phyloP scores from a whole-genome alignment of 495 filamentous ascomycete species.

The Pyrenula aspistea region DNA sequence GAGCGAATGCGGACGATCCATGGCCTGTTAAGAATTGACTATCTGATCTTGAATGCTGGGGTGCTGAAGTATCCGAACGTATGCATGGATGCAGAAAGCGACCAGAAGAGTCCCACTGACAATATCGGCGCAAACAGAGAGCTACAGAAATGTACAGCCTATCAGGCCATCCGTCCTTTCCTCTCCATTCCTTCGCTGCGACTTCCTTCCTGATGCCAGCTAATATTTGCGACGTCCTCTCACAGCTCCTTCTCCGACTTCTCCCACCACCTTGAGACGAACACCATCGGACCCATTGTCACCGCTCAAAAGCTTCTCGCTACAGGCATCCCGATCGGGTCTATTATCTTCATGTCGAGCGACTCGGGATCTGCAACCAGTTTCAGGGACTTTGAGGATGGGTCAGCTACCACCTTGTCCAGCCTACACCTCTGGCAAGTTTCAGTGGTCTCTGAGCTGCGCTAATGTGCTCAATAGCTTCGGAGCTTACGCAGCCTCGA shows the following conservation, averaged over 20 bases:
- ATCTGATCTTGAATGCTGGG: slow-evolving; percentile 45
- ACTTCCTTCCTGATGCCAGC: slow-evolving; percentile 2
- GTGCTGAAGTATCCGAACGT: slow-evolving; percentile 45
- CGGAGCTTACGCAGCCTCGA: slow-evolving; percentile 44
- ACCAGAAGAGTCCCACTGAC: background rate
- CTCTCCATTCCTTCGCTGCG: too few relatives aligned
- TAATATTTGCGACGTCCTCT: too few relatives aligned
- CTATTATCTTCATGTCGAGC: slow-evolving; percentile 39
- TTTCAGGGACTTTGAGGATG: slow-evolving; percentile 43
- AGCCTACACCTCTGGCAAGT: too few relatives aligned
- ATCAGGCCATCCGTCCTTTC: background rate
- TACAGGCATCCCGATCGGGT: slow-evolving; percentile 27
- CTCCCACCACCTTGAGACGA: slow-evolving; percentile 40
- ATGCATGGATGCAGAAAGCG: slow-evolving; percentile 1
- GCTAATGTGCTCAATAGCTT: slow-evolving; percentile 17
- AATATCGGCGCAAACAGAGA: slow-evolving; percentile 18
- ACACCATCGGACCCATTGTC: slow-evolving; percentile 45
- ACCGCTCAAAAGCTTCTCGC: slow-evolving; percentile 38
- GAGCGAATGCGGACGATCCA: background rate
- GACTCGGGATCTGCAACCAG: slow-evolving; percentile 31
- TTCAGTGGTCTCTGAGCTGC: background rate
- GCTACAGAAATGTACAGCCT: slow-evolving; percentile 34
- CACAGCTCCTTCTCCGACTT: slow-evolving; percentile 37
- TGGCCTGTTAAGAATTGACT: slow-evolving; percentile 24
- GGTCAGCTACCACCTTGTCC: too few relatives aligned